Evolutionary conservation across 1,284 basidiomycete species (phyloP), one percentile per base, ranked within the genome.

Genomic region (Ceratobasidium sp.): DNA sequence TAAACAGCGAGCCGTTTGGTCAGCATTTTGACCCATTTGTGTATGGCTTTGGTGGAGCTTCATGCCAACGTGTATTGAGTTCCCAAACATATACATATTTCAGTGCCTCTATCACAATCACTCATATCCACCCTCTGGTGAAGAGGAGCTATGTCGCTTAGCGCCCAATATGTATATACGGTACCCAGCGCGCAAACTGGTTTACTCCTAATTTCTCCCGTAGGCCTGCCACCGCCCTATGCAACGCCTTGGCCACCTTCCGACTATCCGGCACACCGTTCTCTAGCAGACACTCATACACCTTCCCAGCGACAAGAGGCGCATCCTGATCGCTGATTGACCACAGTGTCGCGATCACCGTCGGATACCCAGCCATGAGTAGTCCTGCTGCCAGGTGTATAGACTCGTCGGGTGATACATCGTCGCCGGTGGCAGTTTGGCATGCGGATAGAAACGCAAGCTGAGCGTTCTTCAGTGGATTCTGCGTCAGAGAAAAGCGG

Each of bases 311-410:
- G 28, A 66, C 42, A 1, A 66, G 1, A 5, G 42, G 63, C 23
- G 63, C 63, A 46, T 66, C 63, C 5, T 23, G n/a, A n/a, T 66
- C 63, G 15, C 5, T 1, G n/a, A 66, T 66, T 3, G 63, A 66
- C 63, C 63, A 66, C 63, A 66, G 46, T 15, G 42, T 66, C 13
- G 39, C 63, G 20, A 66, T 44, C 18, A 66, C 63, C 13, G 63
- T 46, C 28, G 63, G 63, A 46, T 66, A 80, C 5, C 79, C 78
- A 2, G 77, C 56, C 55, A 80, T 79, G 10, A 80, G 53, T 73
- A 80, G 55, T 0, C 78, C 55, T 7, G 64, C 44, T 0, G 78
- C 70, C 39, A 80, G 42, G 40, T 80, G 72, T 18, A 80, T 68
- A 18, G 68, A 53, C 44, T 80, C 72, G 42, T 80, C 80, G 3